A percentile compares a stretch with the other conserved stretches of the same genome.
phyloP scores from a whole-genome alignment of 78 protist genomes.

The Monosiga brevicollis region DNA sequence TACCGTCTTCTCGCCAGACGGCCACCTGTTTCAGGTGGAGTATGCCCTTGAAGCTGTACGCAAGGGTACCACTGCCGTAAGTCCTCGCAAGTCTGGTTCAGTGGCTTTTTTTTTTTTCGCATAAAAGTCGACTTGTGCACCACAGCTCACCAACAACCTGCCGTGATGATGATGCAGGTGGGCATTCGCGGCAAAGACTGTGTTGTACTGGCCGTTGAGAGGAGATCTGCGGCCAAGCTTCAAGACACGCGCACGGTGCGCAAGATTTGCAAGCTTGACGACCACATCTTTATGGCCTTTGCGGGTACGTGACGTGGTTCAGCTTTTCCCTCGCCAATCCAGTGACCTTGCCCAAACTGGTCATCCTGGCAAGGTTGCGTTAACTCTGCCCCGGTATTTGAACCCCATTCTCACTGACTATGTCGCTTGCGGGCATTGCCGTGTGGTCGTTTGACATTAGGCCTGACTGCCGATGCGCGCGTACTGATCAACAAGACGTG shows the following conservation, averaged over 20 bases:
- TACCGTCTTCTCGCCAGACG: conserved; percentile 99
- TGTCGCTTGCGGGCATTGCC: not conserved
- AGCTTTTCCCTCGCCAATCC: not conserved
- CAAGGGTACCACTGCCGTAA: conserved; percentile 92
- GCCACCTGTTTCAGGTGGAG: conserved; percentile 95
- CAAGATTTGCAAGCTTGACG: conserved; percentile 90
- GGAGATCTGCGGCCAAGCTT: conserved; percentile 70
- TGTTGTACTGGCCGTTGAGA: conserved; percentile 89
- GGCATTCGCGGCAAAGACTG: conserved; percentile 86
- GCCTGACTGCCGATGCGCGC: conserved; percentile 95
- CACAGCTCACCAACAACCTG: not conserved
- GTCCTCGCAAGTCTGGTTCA: not conserved
- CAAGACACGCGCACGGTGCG: conserved; percentile 95
- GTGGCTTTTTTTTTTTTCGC: not conserved
- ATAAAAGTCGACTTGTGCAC: not conserved
- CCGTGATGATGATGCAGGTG: conserved; percentile 17
- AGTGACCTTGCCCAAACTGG: too few relatives aligned
- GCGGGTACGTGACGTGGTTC: conserved; percentile 60
- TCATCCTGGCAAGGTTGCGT: too few relatives aligned
- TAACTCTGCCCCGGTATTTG: too few relatives aligned
- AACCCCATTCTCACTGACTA: too few relatives aligned
- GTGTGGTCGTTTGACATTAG: conserved; percentile 32
- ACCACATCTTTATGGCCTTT: conserved; percentile 86
- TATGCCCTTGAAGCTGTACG: conserved; percentile 99
- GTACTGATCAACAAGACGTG: conserved; percentile 86